Evolutionary conservation across 2,329 filamentous ascomycete species (phyloP).

Genomic region (Pseudopyricularia javanii): DNA sequence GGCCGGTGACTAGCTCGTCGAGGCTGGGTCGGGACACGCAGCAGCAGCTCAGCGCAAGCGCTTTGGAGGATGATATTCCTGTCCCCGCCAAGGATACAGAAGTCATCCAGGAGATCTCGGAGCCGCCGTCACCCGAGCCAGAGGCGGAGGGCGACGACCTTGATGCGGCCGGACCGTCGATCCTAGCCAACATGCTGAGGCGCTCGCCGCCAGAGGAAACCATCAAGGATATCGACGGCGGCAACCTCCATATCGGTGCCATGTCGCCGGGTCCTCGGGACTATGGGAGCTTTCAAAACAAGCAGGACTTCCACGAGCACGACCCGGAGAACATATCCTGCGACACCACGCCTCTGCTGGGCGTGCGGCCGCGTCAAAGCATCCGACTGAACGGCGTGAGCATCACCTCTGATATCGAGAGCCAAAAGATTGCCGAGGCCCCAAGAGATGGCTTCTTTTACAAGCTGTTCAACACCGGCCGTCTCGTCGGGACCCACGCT

Average conservation of each 20-base stretch:
- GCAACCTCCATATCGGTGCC: neutral
- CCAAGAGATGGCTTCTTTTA: neutral
- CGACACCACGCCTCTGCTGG: constrained; percentile 37
- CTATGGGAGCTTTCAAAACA: neutral
- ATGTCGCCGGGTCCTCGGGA: neutral
- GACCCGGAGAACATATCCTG: constrained; percentile 6
- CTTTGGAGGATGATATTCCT: constrained; percentile 10
- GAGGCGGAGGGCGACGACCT: neutral
- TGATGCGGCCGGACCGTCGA: constrained; percentile 24
- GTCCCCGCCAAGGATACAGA: constrained; percentile 22
- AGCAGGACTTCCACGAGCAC: neutral
- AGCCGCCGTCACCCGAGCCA: constrained; percentile 36
- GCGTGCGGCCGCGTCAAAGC: constrained; percentile 17
- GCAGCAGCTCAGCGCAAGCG: constrained; percentile 13
- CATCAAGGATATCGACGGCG: neutral
- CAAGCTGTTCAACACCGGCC: neutral
- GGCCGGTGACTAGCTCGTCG: constrained; percentile 21
- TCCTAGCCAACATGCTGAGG: constrained; percentile 36
- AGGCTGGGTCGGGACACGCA: constrained; percentile 12
- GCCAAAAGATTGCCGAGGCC: constrained; percentile 25
- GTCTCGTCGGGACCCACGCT: constrained; percentile 6
- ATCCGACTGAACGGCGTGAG: constrained; percentile 13
- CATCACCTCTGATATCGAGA: constrained; percentile 30
- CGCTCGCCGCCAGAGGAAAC: constrained; percentile 26
- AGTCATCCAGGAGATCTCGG: constrained; percentile 47